Evolutionary conservation across 179 eudicot genomes (phyloP).

Genomic region (Sideroxylon spinosum): DNA sequence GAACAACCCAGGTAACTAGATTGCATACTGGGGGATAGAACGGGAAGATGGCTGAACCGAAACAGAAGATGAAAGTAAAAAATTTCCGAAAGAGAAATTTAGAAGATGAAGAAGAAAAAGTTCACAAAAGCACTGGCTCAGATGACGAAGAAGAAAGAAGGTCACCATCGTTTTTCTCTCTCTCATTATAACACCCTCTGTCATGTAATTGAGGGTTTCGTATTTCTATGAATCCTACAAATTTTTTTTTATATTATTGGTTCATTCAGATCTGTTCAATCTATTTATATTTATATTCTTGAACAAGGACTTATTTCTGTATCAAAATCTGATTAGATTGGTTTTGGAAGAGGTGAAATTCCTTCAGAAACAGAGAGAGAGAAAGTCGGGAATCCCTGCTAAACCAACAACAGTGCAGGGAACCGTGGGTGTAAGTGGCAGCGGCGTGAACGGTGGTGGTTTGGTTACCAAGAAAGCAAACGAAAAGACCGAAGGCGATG

Average conservation of each 20-base stretch:
- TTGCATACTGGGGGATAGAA: no score
- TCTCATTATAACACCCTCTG: not conserved
- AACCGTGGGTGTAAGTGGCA: not conserved
- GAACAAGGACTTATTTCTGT: not conserved
- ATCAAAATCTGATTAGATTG: conserved; percentile 38
- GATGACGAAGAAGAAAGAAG: conserved; percentile 56
- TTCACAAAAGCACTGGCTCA: conserved; percentile 14
- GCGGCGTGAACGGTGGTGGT: conserved; percentile 13
- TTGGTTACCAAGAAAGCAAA: conserved; percentile 39
- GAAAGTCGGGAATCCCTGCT: conserved; percentile 68
- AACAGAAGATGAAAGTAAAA: conserved; percentile 37
- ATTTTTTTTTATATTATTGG: not conserved
- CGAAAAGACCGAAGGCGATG: conserved; percentile 68
- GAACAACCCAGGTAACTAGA: no score
- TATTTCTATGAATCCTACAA: not conserved
- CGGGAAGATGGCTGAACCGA: not conserved
- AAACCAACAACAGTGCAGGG: conserved; percentile 23
- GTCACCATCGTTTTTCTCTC: not conserved
- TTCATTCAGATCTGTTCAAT: not conserved
- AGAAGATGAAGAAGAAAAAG: conserved; percentile 33
- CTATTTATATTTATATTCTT: not conserved
- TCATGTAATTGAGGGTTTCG: conserved; percentile 12
- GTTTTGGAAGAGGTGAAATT: conserved; percentile 85
- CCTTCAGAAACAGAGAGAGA: conserved; percentile 85
- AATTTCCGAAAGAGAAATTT: conserved; percentile 57